Conservation (phyloP, 768 basidiomycete species). For the Trametes villosa region DNA sequence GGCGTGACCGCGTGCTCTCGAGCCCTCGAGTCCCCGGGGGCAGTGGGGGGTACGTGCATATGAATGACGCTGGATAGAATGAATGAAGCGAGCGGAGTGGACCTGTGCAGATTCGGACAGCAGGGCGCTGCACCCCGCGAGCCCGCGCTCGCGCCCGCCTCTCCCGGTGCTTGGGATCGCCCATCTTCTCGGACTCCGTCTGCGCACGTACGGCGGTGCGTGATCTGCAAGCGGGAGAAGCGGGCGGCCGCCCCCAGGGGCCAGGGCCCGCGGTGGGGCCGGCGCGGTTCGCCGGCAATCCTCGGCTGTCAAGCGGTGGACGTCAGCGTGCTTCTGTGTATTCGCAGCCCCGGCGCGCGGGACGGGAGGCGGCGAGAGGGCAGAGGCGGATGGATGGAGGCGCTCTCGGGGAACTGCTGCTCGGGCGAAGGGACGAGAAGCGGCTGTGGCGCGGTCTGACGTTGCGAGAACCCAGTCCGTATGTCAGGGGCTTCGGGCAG, state of each 20-base stretch:
- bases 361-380: too few species aligned
- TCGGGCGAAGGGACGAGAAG: too few species aligned
- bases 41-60: too few species aligned
- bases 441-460: too few species aligned
- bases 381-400: not conserved
- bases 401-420: not conserved
- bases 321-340: constrained; percentile 8
- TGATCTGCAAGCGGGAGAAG: not conserved
- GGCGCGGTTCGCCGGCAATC: constrained; percentile 10
- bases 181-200: not conserved
- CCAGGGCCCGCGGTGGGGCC: not conserved
- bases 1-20: too few species aligned
- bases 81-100: too few species aligned
- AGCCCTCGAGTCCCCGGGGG: too few species aligned
- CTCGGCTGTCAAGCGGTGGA: constrained; percentile 15
- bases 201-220: too few species aligned
- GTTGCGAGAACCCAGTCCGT: too few species aligned
- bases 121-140: not conserved
- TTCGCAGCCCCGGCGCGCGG: constrained; percentile 7
- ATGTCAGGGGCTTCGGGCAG: too few species aligned
- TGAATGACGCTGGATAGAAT: too few species aligned
- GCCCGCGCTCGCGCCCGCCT: too few species aligned
- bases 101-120: not conserved
- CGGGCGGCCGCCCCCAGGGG: not conserved
- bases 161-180: constrained; percentile 4